These are phyloP conservation scores for Naganishia vaughanmartiniae DNA, from an alignment of 768 basidiomycete species.

Conservation along the genomic window DNA sequence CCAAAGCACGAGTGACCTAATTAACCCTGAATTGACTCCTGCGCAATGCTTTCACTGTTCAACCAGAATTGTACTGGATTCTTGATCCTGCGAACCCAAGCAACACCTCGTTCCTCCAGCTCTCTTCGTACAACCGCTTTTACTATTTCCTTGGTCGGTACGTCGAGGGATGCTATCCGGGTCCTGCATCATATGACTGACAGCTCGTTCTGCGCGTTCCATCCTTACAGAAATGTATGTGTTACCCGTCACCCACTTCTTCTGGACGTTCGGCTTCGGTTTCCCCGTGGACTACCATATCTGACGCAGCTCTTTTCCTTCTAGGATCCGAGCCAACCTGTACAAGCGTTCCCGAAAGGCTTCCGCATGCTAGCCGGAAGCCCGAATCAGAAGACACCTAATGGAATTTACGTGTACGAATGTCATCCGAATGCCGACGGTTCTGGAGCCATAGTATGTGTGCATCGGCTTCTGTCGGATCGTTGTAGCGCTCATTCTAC, in stretches of 20 bases:
- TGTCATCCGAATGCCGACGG: conserved; percentile 10
- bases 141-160: conserved; percentile 18
- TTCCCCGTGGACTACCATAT: background rate
- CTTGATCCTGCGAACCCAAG: background rate
- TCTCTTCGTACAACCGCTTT: conserved; percentile 1
- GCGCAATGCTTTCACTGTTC: background rate
- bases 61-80: conserved; percentile 31
- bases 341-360: conserved; percentile 45
- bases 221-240: conserved; percentile 2
- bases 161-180: background rate
- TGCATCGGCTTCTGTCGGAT: background rate
- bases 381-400: conserved; percentile 38
- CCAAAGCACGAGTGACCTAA: too few relatives aligned
- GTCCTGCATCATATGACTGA: background rate
- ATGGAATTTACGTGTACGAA: conserved; percentile 10
- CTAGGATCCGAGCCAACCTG: conserved; percentile 14
- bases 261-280: background rate
- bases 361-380: conserved; percentile 45
- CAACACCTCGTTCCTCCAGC: background rate
- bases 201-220: background rate
- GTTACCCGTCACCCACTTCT: background rate
- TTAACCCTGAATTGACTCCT: too few relatives aligned
- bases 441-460: background rate
- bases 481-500: background rate
- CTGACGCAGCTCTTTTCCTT: background rate